phyloP scores from a whole-genome alignment of 768 basidiomycete species.

The Tricholoma matsutake region DNA sequence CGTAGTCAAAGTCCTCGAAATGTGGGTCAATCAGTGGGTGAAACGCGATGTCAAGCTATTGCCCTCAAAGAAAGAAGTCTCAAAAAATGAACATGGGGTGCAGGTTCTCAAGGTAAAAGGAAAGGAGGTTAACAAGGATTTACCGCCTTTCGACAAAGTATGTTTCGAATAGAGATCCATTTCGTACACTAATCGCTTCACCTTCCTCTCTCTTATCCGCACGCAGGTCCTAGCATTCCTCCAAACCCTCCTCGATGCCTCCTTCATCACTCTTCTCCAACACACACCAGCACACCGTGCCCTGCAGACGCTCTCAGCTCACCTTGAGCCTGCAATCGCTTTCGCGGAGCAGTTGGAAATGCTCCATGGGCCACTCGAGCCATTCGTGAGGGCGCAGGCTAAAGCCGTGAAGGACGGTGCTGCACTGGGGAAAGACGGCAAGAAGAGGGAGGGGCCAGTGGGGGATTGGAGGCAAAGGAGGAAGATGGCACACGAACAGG shows the following conservation, averaged over 20 bases:
- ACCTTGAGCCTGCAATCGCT: constrained; percentile 54
- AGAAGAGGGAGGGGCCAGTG: constrained; percentile 29
- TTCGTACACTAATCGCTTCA: not conserved
- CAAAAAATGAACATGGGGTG: constrained; percentile 41
- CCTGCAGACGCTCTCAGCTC: constrained; percentile 46
- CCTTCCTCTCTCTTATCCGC: not conserved
- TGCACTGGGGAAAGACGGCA: constrained; percentile 18
- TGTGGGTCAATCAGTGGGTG: constrained; percentile 44
- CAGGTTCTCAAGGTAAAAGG: constrained; percentile 27
- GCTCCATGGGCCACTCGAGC: constrained; percentile 60
- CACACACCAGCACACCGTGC: constrained; percentile 55
- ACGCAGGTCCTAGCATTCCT: constrained; percentile 55
- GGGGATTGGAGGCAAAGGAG: constrained; percentile 52
- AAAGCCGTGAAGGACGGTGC: constrained; percentile 42
- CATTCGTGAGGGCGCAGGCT: constrained; percentile 55
- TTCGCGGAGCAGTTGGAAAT: constrained; percentile 48
- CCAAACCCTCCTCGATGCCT: constrained; percentile 67
- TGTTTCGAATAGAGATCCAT: constrained; percentile 13
- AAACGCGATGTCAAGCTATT: constrained; percentile 34
- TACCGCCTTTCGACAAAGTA: constrained; percentile 44
- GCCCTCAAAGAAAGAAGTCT: constrained; percentile 36
- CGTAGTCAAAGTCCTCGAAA: constrained; percentile 45
- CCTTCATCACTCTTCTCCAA: constrained; percentile 65
- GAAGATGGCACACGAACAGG: constrained; percentile 51
- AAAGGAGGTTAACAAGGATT: constrained; percentile 22